Percentiles rank a stretch among this genome's conserved stretches.
Conservation (phyloP, 1,284 basidiomycete species). For the Agroathelia rolfsii region DNA sequence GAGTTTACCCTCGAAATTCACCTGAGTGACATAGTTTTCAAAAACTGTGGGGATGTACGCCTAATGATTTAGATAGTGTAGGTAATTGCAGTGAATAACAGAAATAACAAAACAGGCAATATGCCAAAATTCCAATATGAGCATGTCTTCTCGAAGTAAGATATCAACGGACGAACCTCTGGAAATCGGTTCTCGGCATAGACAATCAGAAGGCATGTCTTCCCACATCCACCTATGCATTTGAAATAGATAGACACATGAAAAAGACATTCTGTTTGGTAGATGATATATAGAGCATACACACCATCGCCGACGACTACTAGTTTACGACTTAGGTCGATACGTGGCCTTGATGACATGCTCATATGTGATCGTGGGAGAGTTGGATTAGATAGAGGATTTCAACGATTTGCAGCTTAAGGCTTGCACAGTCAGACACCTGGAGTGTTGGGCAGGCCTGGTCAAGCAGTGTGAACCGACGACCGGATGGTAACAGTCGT, state of each 20-base stretch:
- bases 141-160: conserved; percentile 7
- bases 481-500: too few relatives aligned
- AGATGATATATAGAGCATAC: conserved; percentile 18
- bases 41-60: conserved; percentile 97
- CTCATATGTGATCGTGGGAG: too few relatives aligned
- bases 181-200: conserved; percentile 98
- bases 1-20: conserved; percentile 80
- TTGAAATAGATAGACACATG: background rate
- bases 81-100: background rate
- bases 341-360: too few relatives aligned
- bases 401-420: too few relatives aligned
- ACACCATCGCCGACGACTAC: conserved; percentile 86
- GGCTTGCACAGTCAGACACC: too few relatives aligned
- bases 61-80: conserved; percentile 29
- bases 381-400: too few relatives aligned
- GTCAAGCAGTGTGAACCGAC: too few relatives aligned
- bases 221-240: conserved; percentile 61
- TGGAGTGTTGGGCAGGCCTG: too few relatives aligned
- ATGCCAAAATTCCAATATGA: conserved; percentile 10
- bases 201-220: conserved; percentile 89
- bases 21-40: conserved; percentile 92
- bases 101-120: conserved; percentile 2
- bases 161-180: conserved; percentile 51
- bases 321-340: conserved; percentile 82
- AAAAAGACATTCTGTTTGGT: conserved; percentile 3